Base-by-base conservation (phyloP, 495 filamentous ascomycete genomes). In the Hypoxylon rickii region DNA sequence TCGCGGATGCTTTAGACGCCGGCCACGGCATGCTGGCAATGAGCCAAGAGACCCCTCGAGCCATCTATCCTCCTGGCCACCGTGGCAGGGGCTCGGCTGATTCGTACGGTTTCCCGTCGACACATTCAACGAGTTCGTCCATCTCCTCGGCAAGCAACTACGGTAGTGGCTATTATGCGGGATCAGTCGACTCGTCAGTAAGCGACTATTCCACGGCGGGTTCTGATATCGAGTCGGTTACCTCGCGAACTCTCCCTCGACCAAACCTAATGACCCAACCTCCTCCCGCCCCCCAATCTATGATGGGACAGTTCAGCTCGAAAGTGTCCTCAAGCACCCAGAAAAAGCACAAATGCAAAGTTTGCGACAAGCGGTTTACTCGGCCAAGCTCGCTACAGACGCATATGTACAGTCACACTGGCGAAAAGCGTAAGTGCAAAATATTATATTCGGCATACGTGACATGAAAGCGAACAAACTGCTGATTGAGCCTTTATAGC, bases 301-400 rank as follows among this genome's bases (percentile, higher is more conserved):
- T 98, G 90, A 98, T 98, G 94, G 86, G 89, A 40, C 93, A 95
- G 57, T 98, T 98, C 78, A 97, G 90, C 77, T 97, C 94, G 37
- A 97, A 97, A 70, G 86, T 97, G 40, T 89, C 90, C 7, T 93
- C 91, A 17, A 95, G 89, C 75, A 92, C 94, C 20, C 93, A 97
- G 68, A 98, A 98, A 85, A 98, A 97, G 79, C 94, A 98, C 77
- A 97, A 96, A 75, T 98, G 94, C 81, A 97, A 97, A 79, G 89
- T 98, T 43, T 98, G 94, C 78, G 94, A 97, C 75, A 98, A 98
- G 83, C 85, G 94, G 6, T 98, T 98, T 71, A 97, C 94, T 7
- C 84, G 94, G 32, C 94, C 94, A 0, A 97, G 93, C 67, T 98
- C 94, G 5, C 72, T 98, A 24, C 95, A 97, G 64, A 98, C 94